Percentiles rank a stretch among this genome's conserved stretches.
These are phyloP conservation scores for Calocera cornea DNA, from an alignment of 768 basidiomycete genomes.

Conservation along the genomic window DNA sequence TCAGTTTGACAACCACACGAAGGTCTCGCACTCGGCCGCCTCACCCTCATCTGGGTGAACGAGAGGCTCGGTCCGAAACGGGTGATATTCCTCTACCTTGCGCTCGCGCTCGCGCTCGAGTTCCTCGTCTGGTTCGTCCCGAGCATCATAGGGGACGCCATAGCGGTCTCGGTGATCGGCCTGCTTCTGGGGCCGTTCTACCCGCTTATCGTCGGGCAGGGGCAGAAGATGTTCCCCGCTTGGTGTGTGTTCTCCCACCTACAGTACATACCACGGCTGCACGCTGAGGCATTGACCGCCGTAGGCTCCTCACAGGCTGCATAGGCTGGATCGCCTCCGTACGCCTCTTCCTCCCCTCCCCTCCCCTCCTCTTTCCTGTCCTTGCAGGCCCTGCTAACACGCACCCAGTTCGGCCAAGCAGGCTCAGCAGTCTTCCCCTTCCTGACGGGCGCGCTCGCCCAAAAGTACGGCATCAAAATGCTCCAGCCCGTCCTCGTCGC, in stretches of 20 bases:
- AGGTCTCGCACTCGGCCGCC: conserved; percentile 36
- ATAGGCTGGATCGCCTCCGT: conserved; percentile 3
- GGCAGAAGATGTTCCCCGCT: neutral
- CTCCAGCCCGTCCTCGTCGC: conserved; percentile 27
- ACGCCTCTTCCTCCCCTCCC: neutral
- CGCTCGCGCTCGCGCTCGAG: conserved; percentile 37
- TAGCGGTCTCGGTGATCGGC: conserved; percentile 52
- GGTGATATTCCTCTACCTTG: conserved; percentile 27
- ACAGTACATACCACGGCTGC: neutral
- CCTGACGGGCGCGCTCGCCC: conserved; percentile 47
- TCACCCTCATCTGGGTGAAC: conserved; percentile 40
- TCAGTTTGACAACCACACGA: neutral
- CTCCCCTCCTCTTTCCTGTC: neutral
- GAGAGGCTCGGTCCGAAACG: conserved; percentile 28
- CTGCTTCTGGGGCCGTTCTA: conserved; percentile 64
- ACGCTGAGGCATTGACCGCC: neutral
- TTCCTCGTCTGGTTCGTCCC: conserved; percentile 57
- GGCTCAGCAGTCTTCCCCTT: conserved; percentile 66
- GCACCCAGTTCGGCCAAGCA: conserved; percentile 39
- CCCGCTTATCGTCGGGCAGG: conserved; percentile 33
- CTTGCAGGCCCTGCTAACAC: neutral
- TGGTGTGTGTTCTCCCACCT: neutral
- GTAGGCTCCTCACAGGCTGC: neutral
- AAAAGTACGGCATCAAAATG: conserved; percentile 44
- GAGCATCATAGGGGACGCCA: conserved; percentile 46